phyloP scores from a whole-genome alignment of 768 basidiomycete species.

The Coprinellus micaceus region DNA sequence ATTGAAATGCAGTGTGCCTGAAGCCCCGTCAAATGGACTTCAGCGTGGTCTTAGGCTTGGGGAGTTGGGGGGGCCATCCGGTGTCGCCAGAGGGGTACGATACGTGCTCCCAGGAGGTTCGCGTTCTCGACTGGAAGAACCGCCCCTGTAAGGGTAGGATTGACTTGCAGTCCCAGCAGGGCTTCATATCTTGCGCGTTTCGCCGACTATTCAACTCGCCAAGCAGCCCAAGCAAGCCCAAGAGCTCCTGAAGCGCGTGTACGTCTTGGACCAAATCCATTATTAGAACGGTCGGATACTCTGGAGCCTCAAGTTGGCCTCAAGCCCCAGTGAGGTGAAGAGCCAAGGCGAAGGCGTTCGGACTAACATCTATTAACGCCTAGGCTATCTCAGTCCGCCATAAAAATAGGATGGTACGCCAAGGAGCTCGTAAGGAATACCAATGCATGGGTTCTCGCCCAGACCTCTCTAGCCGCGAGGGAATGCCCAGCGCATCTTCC shows the following conservation, averaged over 20 bases:
- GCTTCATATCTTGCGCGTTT: too few species aligned
- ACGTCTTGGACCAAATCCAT: neutral
- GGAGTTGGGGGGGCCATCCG: too few species aligned
- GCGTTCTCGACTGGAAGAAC: too few species aligned
- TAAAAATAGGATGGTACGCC: constrained; percentile 10
- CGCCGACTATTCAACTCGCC: neutral
- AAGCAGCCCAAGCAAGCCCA: neutral
- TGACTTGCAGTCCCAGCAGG: too few species aligned
- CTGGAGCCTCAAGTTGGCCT: neutral
- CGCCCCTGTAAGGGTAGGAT: too few species aligned
- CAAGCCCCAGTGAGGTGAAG: neutral
- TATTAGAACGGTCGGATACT: neutral
- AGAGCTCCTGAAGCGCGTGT: neutral
- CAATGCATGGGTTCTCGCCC: neutral
- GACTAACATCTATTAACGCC: neutral
- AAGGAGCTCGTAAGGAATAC: constrained; percentile 1
- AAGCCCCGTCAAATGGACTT: too few species aligned
- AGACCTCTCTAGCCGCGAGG: constrained; percentile 7
- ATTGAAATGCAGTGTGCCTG: too few species aligned
- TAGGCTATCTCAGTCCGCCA: neutral
- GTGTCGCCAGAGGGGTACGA: too few species aligned
- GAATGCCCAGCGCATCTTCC: neutral
- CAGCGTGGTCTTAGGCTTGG: too few species aligned
- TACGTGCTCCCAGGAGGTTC: too few species aligned
- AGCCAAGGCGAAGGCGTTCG: neutral